Conservation (phyloP, 78 protist genomes). For the Parvularia atlantis region DNA sequence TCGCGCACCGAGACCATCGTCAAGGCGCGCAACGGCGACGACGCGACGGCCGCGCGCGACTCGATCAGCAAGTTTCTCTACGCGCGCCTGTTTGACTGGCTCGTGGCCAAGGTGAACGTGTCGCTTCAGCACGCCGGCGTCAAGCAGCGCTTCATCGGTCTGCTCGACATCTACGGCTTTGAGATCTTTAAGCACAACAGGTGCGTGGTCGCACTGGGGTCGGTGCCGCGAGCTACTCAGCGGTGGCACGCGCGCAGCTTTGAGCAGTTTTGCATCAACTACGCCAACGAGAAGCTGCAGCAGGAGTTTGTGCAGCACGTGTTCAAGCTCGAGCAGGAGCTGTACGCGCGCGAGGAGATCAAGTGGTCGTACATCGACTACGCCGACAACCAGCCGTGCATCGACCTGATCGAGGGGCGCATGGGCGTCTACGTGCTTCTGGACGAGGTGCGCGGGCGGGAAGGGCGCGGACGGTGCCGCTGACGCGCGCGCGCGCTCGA, state of each 20-base stretch:
- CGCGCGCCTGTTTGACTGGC: conserved; percentile 8
- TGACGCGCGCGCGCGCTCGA: conserved; percentile 7
- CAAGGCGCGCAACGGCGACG: neutral
- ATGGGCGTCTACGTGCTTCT: conserved; percentile 64
- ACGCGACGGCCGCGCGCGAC: conserved; percentile 11
- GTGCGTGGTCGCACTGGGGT: too few relatives aligned
- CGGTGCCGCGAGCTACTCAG: neutral
- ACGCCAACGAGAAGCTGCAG: conserved; percentile 47
- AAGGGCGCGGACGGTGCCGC: neutral
- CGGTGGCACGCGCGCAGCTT: conserved; percentile 24
- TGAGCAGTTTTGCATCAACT: conserved; percentile 78
- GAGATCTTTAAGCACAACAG: conserved; percentile 37
- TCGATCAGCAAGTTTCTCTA: conserved; percentile 3
- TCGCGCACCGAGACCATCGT: neutral
- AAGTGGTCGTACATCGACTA: conserved; percentile 66
- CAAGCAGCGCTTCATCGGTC: conserved; percentile 24
- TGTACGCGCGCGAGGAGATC: conserved; percentile 68
- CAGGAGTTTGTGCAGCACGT: conserved; percentile 39
- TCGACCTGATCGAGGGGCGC: conserved; percentile 60
- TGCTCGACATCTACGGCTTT: conserved; percentile 78
- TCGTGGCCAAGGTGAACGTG: conserved; percentile 9
- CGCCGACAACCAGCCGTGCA: conserved; percentile 62
- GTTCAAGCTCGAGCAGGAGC: conserved; percentile 45
- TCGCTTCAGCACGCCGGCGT: too few relatives aligned
- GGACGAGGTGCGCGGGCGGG: conserved; percentile 57